These are phyloP conservation scores for Allium cepa DNA, from an alignment of 106 monocot genomes.

Conservation along the genomic window DNA sequence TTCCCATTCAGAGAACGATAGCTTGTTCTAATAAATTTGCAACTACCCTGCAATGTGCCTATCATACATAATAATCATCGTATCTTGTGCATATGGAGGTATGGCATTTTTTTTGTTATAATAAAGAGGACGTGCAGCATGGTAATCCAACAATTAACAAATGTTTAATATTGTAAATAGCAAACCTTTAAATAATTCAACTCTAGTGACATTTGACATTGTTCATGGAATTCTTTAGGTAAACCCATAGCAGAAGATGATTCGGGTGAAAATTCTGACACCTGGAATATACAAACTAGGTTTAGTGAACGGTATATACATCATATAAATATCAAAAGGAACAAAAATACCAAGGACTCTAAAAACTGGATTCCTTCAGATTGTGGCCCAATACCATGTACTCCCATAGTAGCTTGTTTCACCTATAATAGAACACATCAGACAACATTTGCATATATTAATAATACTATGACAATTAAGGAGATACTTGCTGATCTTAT, in stretches of 20 bases:
- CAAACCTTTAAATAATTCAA: constrained; percentile 77
- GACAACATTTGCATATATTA: not conserved
- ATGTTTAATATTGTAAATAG: constrained; percentile 3
- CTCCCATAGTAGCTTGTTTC: constrained; percentile 58
- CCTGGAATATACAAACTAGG: constrained; percentile 24
- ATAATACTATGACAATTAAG: too few relatives aligned
- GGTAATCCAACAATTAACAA: not conserved
- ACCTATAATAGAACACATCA: constrained; percentile 37
- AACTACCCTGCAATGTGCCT: too few relatives aligned
- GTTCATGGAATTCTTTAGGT: constrained; percentile 77
- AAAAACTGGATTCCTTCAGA: constrained; percentile 66
- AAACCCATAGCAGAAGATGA: constrained; percentile 83
- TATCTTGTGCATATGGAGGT: too few relatives aligned
- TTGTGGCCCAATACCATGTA: constrained; percentile 65
- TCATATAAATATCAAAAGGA: too few relatives aligned
- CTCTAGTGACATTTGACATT: constrained; percentile 64
- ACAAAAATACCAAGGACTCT: constrained; percentile 65
- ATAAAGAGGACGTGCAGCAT: too few relatives aligned
- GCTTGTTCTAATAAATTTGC: too few relatives aligned
- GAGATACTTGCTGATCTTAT: too few relatives aligned
- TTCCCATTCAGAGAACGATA: too few relatives aligned
- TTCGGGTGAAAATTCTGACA: constrained; percentile 82
- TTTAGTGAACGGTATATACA: not conserved
- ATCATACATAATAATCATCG: too few relatives aligned
- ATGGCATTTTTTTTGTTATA: too few relatives aligned